Evolutionary conservation across 2,329 filamentous ascomycete species (phyloP).

Genomic region (Fusarium zealandicum): DNA sequence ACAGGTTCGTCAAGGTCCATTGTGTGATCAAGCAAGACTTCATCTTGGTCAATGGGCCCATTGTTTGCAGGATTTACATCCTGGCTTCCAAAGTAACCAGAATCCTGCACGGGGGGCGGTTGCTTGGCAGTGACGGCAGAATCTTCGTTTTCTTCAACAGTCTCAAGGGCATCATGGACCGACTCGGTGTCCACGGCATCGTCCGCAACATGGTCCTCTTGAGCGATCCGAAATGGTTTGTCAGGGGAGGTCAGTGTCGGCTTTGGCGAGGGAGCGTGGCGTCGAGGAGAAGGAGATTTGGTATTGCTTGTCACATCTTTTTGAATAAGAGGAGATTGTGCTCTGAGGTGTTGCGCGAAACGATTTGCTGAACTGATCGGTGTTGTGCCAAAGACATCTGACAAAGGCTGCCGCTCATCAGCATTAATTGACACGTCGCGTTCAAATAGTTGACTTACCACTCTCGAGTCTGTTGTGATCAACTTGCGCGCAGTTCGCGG

Average conservation of each 20-base stretch:
- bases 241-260: conserved; percentile 24
- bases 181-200: conserved; percentile 10
- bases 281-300: conserved; percentile 45
- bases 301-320: conserved; percentile 48
- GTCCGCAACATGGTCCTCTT: conserved; percentile 12
- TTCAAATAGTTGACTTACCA: conserved; percentile 58
- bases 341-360: conserved; percentile 57
- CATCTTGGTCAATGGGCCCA: conserved; percentile 33
- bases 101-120: conserved; percentile 56
- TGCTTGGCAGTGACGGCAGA: conserved; percentile 7
- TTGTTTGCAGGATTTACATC: conserved; percentile 42
- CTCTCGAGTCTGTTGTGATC: conserved; percentile 64
- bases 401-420: conserved; percentile 60
- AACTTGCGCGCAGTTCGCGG: conserved; percentile 73
- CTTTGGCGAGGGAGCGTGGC: conserved; percentile 45
- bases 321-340: conserved; percentile 64
- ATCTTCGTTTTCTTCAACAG: conserved; percentile 1
- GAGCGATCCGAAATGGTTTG: conserved; percentile 3
- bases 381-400: conserved; percentile 64
- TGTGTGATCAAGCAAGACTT: conserved; percentile 30
- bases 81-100: conserved; percentile 76
- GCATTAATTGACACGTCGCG: conserved; percentile 2
- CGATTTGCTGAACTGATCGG: conserved; percentile 62
- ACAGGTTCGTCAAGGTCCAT: conserved; percentile 21
- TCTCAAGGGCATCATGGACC: conserved; percentile 21